Evolutionary conservation across 108 stramenopile genomes (phyloP).

Genomic region (Cyclostephanos invisitatus): DNA sequence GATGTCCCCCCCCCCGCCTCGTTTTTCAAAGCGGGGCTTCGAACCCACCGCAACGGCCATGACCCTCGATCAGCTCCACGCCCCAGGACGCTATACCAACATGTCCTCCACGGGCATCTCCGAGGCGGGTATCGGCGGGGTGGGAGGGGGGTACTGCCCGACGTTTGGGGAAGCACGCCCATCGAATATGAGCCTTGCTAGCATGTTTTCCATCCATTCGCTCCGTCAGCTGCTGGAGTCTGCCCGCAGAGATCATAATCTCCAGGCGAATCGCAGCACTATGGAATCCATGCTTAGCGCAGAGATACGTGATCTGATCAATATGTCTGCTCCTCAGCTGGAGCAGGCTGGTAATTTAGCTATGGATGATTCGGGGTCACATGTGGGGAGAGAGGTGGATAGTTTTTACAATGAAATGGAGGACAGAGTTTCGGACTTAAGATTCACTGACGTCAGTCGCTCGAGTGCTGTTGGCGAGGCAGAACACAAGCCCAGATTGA

Average conservation of each 20-base stretch:
- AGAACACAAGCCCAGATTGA: neutral
- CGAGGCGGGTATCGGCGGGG: neutral
- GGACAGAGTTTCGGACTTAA: slow-evolving; percentile 20
- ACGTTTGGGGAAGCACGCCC: slow-evolving; percentile 1
- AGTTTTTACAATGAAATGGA: slow-evolving; percentile 2
- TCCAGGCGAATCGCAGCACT: neutral
- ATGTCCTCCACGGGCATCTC: neutral
- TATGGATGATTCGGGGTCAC: slow-evolving; percentile 11
- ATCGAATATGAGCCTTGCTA: slow-evolving; percentile 6
- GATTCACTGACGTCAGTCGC: slow-evolving; percentile 19
- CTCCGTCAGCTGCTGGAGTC: slow-evolving; percentile 23
- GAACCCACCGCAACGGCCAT: slow-evolving; percentile 16
- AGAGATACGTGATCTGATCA: slow-evolving; percentile 24
- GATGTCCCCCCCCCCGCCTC: neutral
- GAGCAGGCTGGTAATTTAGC: slow-evolving; percentile 20
- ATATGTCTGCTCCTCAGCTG: slow-evolving; percentile 18
- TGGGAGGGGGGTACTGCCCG: neutral
- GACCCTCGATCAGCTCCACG: slow-evolving; percentile 11
- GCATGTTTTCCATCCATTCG: slow-evolving; percentile 24
- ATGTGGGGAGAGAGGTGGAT: slow-evolving; percentile 2
- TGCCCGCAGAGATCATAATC: neutral
- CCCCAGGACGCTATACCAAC: neutral
- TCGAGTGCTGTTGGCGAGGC: neutral
- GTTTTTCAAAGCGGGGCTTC: neutral
- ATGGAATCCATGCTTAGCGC: slow-evolving; percentile 12